A percentile compares a stretch with the other conserved stretches of the same genome.
These are phyloP conservation scores for Pythium pectinolyticum DNA, from an alignment of 352 stramenopile genomes.

Conservation along the genomic window DNA sequence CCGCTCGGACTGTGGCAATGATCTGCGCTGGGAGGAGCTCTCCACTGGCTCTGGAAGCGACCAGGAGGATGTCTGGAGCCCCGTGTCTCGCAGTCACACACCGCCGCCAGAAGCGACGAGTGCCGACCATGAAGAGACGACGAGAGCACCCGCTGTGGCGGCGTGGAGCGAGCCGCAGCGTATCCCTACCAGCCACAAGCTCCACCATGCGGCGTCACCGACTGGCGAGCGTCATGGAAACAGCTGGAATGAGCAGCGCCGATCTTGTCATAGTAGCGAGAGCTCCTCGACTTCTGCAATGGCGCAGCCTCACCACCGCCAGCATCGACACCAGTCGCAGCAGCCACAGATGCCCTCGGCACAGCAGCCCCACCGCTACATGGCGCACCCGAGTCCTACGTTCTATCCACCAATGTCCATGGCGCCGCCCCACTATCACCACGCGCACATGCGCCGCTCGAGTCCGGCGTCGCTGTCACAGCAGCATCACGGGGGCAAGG, in stretches of 20 bases:
- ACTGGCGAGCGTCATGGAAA: neutral
- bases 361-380: constrained; percentile 2
- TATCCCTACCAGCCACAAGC: constrained; percentile 14
- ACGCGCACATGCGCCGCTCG: neutral
- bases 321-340: too few relatives aligned
- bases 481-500: constrained; percentile 2
- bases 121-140: neutral
- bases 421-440: neutral
- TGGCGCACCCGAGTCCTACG: neutral
- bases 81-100: constrained; percentile 5
- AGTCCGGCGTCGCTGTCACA: neutral
- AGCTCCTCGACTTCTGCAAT: neutral
- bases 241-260: constrained; percentile 16
- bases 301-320: too few relatives aligned
- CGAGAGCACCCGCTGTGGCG: neutral
- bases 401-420: neutral
- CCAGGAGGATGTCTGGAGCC: constrained; percentile 19
- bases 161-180: constrained; percentile 17
- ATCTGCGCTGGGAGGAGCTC: constrained; percentile 29
- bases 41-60: constrained; percentile 27
- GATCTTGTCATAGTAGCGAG: neutral
- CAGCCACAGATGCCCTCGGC: neutral
- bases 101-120: constrained; percentile 25
- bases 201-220: constrained; percentile 16
- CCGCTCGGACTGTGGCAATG: constrained; percentile 29